Base-by-base conservation (phyloP, 345 rosid species). In the Heritiera fomes region DNA sequence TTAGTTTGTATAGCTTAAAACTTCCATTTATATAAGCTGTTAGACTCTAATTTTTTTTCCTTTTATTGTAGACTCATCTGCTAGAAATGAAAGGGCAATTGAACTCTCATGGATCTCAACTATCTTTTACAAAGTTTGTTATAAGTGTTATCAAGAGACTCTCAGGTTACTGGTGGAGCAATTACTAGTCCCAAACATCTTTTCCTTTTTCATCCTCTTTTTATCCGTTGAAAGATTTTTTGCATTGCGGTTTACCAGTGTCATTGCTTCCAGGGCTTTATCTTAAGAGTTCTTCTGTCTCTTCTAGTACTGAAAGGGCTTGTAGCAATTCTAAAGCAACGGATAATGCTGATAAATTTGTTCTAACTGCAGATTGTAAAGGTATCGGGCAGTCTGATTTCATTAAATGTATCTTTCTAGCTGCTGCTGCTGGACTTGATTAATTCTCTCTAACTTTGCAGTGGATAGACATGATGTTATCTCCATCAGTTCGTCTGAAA, bases 101-200 rank as follows among this genome's bases (percentile, higher is more conserved):
- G 64, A 85, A 80, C 62, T 81, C 89, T 80, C 83, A 45, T 76
- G 88, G 91, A 74, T 73, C 82, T 47, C 78, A 55, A 46, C 58
- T 86, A 43, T 89, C 91, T 82, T 92, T 91, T 82, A 81, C 89
- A 17, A 87, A 87, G 83, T 88, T 89, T 43, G 77, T 89, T 73
- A 78, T 94, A 45, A 86, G 88, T 77, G 78, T 83, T 77, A 88
- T 92, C 82, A 87, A 93, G 90, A 88, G 87, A 78, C 88, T 96
- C 67, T 96, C 99, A 81, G 92, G 99, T 96, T 87, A 65, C n/a
- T 58, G 59, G 18, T 65, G 63, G 14, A 38, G 38, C 34, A 34
- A 63, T 45, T 64, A 43, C 59, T 69, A 14, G 11, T 50, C 9
- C 49, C 8, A 43, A 56, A 58, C 4, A 2, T 34, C 43, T 71